Base-by-base conservation (phyloP, 495 filamentous ascomycete genomes). In the Pseudevernia furfuracea region DNA sequence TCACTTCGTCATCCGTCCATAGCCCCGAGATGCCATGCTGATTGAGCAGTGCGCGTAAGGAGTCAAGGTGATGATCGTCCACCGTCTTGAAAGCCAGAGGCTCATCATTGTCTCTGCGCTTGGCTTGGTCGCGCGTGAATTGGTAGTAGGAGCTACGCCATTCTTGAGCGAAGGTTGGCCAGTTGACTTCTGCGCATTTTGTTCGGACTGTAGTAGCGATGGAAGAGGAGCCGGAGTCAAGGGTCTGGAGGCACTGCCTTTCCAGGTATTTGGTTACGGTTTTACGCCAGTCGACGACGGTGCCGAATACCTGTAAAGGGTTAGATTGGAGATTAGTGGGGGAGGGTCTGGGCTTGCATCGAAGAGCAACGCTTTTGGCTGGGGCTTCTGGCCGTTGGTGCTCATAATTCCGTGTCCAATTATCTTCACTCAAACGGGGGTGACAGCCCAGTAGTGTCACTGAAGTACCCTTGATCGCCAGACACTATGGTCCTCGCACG, bases 261-360 rank as follows among this genome's bases (percentile, higher is more conserved):
- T 66, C 61, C 23, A 92, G 76, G 37, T 80, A 80, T 19, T 76
- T 70, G 30, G 76, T 81, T 30, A 93, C 80, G 38, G 82, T 81
- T 38, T 74, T 76, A 59, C 88, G 82, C 86, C 88, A 90, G 76
- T 89, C 78, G 34, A 92, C 89, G 60, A 86, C 81, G 7, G 89
- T 92, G 66, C 90, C 90, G 75, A 93, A 93, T 69, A 88, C 78
- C 66, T 68, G 63, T 19, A 17, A 10, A 41, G 23, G 36, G 36
- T 65, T 32, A 66, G 63, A 36, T 62, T 61, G 36, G 19, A 9
- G 32, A 55, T 14, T 30, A 28, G 25, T 1, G 23, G 39, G 41
- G 15, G 46, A 17, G 56, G 17, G 21, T 48, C 44, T 30, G 28
- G 39, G 58, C 63, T 66, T 62, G 63, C 71, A 59, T 86, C 84